Evolutionary conservation across 1,284 basidiomycete genomes (phyloP), one percentile per base, ranked within the genome.

Genomic region (Lentinus polychrous): DNA sequence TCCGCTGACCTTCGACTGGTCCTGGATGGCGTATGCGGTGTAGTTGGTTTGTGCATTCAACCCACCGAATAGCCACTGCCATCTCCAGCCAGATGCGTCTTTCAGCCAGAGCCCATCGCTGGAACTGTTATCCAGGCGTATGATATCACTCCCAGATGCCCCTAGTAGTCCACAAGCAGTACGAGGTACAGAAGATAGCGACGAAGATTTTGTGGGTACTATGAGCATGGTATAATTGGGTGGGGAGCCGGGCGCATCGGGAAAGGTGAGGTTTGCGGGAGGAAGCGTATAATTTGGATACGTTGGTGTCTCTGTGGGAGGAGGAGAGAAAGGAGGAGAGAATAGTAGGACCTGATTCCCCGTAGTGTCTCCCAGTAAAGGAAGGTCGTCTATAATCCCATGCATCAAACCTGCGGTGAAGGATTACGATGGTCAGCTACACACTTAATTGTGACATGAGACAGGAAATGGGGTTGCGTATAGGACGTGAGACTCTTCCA

Each of bases 241-340:
- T 0, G 69, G 52, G 4, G 63, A 55, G 2, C 68, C 59, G 0
- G 73, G 58, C 1, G 62, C 60, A 0, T 66, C 44, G 0, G 78
- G 75, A n/a, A 71, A 57, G 0, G 76, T 66, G 11, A 76, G 58
- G 55, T 83, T 79, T 0, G 82, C 78, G 0, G 69, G 55, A 1
- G 85, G 81, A 0, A 94, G 75, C 0, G 85, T 86, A 63, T 91
- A 94, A 59, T 92, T 91, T 7, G 91, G 91, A 59, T 79, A 94
- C 10, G 66, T 66, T 0, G 86, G 86, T 1, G 55, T 46, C 1
- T 61, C 37, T 24, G 46, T 57, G 11, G 59, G 55, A 3, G 63
- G 57, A 15, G 69, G 64, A 44, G 60, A 57, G 35, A 85, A 79
- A 0, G 80, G 64, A 0, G 81, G 78, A 0, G 90, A 92, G 63